Conservation (phyloP, 2,329 filamentous ascomycete species). For the Cercospora citrullina region DNA sequence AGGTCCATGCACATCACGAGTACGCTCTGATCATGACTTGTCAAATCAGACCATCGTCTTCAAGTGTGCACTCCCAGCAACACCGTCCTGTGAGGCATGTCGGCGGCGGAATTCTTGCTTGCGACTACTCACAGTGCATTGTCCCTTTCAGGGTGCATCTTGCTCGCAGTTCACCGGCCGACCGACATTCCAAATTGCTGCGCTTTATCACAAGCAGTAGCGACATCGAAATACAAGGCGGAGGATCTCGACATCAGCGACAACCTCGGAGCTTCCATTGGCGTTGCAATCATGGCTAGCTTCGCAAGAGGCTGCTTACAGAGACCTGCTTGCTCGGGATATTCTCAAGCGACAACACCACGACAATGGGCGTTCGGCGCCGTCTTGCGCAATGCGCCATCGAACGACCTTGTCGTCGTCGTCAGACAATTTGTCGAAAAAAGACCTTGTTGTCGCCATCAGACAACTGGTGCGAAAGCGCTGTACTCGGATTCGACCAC, state of each 20-base stretch:
- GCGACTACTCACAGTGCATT: slow-evolving; percentile 18
- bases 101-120: slow-evolving; percentile 20
- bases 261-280: not conserved
- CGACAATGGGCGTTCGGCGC: not conserved
- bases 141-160: not conserved
- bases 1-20: slow-evolving; percentile 4
- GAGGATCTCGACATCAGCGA: not conserved
- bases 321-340: not conserved
- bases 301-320: not conserved
- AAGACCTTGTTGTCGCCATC: not conserved
- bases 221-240: not conserved
- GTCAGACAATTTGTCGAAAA: not conserved
- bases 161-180: not conserved
- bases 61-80: slow-evolving; percentile 15
- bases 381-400: not conserved
- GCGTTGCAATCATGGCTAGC: not conserved
- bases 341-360: not conserved
- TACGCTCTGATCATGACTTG: slow-evolving; percentile 8
- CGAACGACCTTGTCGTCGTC: not conserved
- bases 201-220: not conserved
- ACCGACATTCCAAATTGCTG: not conserved
- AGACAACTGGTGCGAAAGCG: not conserved
- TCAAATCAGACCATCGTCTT: slow-evolving; percentile 9
- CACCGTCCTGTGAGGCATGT: slow-evolving; percentile 23
- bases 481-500: not conserved